Percentiles rank a stretch among this genome's conserved stretches.
Conservation (phyloP, 1,139 yeast species). For the Geotrichum bryndzae region DNA sequence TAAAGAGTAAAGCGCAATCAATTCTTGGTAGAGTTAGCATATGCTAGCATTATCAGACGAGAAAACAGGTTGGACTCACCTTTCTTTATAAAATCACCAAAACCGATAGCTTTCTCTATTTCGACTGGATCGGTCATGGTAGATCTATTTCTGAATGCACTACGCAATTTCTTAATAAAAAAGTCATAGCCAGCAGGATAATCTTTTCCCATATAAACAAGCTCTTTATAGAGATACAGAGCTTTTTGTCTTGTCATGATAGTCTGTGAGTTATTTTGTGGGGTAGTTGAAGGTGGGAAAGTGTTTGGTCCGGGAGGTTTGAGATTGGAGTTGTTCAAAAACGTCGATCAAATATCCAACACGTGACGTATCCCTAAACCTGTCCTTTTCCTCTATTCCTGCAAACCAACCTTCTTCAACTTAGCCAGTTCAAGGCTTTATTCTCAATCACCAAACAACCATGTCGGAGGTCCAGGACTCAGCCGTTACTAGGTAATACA, state of each 20-base stretch:
- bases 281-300: not conserved
- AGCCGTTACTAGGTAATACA: conserved; percentile 12
- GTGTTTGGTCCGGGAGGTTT: not conserved
- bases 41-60: not conserved
- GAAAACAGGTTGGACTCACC: conserved; percentile 7
- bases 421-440: not conserved
- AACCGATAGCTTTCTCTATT: conserved; percentile 30
- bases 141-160: conserved; percentile 30
- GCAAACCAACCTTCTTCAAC: not conserved
- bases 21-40: conserved; percentile 21
- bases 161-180: conserved; percentile 28
- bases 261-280: not conserved
- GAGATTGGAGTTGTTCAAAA: not conserved
- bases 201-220: conserved; percentile 36
- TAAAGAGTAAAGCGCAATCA: conserved; percentile 33
- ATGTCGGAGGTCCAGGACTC: conserved; percentile 7
- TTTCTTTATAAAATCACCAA: conserved; percentile 37
- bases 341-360: not conserved
- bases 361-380: not conserved
- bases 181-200: conserved; percentile 36
- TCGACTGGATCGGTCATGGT: conserved; percentile 24
- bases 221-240: conserved; percentile 35
- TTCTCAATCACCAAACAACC: not conserved
- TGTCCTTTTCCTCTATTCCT: not conserved
- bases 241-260: conserved; percentile 22